Evolutionary conservation across 2,329 filamentous ascomycete species (phyloP).

Genomic region (Scedosporium apiospermum): DNA sequence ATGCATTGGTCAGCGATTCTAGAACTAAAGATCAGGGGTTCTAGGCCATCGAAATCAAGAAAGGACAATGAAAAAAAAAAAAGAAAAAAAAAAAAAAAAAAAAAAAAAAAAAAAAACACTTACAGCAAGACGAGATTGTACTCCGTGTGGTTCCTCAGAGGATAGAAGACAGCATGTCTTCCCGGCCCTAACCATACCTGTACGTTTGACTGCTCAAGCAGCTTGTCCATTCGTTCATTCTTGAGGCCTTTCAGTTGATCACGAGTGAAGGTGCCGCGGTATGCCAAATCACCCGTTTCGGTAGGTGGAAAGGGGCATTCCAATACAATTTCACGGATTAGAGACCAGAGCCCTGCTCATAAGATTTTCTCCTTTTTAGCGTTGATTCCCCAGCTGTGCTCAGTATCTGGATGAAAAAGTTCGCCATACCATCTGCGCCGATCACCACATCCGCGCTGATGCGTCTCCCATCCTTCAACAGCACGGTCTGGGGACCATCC

Average conservation of each 20-base stretch:
- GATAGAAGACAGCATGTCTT: constrained; percentile 6
- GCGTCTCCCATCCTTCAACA: neutral
- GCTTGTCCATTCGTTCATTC: neutral
- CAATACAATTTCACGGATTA: neutral
- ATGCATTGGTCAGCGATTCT: neutral
- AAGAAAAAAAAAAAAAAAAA: no score
- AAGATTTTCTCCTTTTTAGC: neutral
- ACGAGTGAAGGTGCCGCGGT: constrained; percentile 2
- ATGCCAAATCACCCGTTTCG: constrained; percentile 5
- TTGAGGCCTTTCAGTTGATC: neutral
- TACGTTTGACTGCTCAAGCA: neutral
- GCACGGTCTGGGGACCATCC: neutral
- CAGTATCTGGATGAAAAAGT: neutral
- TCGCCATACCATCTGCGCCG: constrained; percentile 6
- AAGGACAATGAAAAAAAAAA: no score
- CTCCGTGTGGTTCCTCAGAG: neutral
- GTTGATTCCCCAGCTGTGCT: neutral
- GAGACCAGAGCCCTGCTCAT: constrained; percentile 1
- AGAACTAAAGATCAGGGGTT: neutral
- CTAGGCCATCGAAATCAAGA: no score
- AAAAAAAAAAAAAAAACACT: neutral
- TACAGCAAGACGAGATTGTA: constrained; percentile 5
- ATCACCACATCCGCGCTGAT: constrained; percentile 6
- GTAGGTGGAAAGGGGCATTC: neutral
- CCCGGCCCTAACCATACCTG: constrained; percentile 4